phyloP scores from a whole-genome alignment of 768 basidiomycete species.

The Melanogaster broomeanus region DNA sequence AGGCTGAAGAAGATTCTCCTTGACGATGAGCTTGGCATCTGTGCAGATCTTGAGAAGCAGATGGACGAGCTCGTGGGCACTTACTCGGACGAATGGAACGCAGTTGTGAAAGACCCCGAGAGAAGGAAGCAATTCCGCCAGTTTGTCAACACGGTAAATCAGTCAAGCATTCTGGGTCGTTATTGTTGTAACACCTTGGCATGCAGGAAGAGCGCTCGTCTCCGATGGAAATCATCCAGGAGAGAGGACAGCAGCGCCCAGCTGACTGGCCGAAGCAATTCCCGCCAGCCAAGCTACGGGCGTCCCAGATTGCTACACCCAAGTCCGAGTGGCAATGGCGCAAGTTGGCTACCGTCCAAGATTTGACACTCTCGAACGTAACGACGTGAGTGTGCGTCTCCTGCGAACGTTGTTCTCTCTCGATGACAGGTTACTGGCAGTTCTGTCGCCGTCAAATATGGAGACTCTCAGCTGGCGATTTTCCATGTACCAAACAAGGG shows the following conservation, averaged over 20 bases:
- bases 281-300: constrained; percentile 46
- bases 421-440: constrained; percentile 19
- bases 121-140: constrained; percentile 56
- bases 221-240: constrained; percentile 52
- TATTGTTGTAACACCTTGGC: background rate
- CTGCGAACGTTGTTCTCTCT: background rate
- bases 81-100: constrained; percentile 71
- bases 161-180: background rate
- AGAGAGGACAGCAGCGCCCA: constrained; percentile 64
- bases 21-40: constrained; percentile 73
- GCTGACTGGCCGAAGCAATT: constrained; percentile 68
- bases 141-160: constrained; percentile 61
- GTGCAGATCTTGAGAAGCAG: constrained; percentile 61
- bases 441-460: constrained; percentile 57
- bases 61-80: constrained; percentile 68
- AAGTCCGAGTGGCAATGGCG: constrained; percentile 60
- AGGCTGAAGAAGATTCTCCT: constrained; percentile 65
- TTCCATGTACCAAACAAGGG: constrained; percentile 62
- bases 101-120: constrained; percentile 55
- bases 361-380: constrained; percentile 49
- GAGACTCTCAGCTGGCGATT: constrained; percentile 67
- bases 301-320: constrained; percentile 41
- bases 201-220: constrained; percentile 39
- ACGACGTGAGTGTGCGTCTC: constrained; percentile 43
- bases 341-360: constrained; percentile 45